phyloP scores from a whole-genome alignment of 768 basidiomycete species.

The Serendipita sp. region DNA sequence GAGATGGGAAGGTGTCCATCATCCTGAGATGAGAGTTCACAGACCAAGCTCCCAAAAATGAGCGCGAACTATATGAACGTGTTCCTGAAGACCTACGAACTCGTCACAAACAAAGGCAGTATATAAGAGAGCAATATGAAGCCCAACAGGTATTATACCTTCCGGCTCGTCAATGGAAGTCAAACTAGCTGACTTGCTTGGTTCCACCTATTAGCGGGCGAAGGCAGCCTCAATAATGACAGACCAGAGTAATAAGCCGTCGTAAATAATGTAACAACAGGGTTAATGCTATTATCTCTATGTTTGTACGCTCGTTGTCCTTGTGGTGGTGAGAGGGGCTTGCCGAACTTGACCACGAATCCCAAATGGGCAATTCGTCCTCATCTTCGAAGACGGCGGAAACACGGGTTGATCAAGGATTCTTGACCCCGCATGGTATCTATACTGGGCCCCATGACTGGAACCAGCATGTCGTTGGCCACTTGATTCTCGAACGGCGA shows the following conservation, averaged over 20 bases:
- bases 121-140: background rate
- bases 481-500: slow-evolving; percentile 73
- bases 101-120: background rate
- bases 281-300: too few relatives aligned
- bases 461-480: slow-evolving; percentile 73
- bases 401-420: slow-evolving; percentile 71
- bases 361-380: slow-evolving; percentile 62
- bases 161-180: background rate
- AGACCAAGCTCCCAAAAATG: background rate
- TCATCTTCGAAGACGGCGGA: slow-evolving; percentile 69
- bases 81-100: background rate
- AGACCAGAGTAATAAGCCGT: background rate
- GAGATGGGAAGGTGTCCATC: background rate
- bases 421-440: slow-evolving; percentile 66
- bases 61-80: background rate
- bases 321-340: too few relatives aligned
- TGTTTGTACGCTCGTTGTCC: too few relatives aligned
- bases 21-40: background rate
- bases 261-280: background rate
- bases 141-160: background rate
- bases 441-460: slow-evolving; percentile 78
- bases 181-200: background rate
- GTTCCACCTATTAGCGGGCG: too few relatives aligned
- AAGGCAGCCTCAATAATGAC: background rate
- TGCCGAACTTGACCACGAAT: slow-evolving; percentile 1